Evolutionary conservation across 257 asterid species (phyloP).

Genomic region (Ilex asprella): DNA sequence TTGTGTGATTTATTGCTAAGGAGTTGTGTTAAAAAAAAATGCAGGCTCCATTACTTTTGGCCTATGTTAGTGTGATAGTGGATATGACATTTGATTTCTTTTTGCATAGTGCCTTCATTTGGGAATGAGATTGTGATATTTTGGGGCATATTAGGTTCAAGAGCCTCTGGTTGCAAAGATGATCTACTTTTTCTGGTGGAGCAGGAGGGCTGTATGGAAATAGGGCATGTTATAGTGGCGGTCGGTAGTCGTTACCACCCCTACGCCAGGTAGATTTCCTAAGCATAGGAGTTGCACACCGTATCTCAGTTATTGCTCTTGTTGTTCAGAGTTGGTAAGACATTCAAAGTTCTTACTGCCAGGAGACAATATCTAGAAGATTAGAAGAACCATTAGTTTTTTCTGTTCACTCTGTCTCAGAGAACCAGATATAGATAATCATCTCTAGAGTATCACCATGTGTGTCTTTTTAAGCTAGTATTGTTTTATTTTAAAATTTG

Average conservation of each 20-base stretch:
- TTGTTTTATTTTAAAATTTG: constrained; percentile 6
- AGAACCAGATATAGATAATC: constrained; percentile 12
- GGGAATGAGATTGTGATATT: too few species aligned
- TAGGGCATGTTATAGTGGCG: constrained; percentile 91
- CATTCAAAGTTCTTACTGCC: constrained; percentile 37
- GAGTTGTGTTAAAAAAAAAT: too few species aligned
- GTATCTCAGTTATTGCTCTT: constrained; percentile 51
- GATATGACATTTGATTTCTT: too few species aligned
- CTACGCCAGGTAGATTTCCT: constrained; percentile 71
- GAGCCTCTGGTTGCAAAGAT: too few species aligned
- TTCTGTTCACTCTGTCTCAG: constrained; percentile 15
- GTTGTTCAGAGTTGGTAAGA: constrained; percentile 33
- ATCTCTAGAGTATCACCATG: constrained; percentile 1
- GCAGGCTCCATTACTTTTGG: too few species aligned
- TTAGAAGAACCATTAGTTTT: constrained; percentile 38
- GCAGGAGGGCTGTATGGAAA: constrained; percentile 81
- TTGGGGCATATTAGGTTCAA: too few species aligned
- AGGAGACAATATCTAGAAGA: constrained; percentile 54
- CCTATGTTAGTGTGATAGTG: too few species aligned
- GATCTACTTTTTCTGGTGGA: too few species aligned
- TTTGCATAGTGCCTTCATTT: too few species aligned
- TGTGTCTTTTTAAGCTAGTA: constrained; percentile 10
- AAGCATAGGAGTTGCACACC: constrained; percentile 52
- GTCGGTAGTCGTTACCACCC: constrained; percentile 97
- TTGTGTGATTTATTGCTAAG: too few species aligned